Conservation (phyloP, 345 rosid species). For the Rhizophora mangle region DNA sequence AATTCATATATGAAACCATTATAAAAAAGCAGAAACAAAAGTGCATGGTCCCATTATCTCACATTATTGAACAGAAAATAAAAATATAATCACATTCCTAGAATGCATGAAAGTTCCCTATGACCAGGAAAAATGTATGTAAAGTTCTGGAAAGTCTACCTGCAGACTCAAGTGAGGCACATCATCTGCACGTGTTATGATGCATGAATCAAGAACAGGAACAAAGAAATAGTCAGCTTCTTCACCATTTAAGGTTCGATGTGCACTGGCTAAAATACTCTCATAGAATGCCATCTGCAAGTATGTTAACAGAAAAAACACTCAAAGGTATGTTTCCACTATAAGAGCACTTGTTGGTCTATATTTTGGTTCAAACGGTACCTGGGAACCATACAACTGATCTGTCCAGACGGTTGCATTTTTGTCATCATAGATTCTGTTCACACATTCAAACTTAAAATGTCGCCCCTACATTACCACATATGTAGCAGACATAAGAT, state of each 20-base stretch:
- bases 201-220: conserved; percentile 97
- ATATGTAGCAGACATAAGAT: conserved; percentile 20
- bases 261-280: conserved; percentile 72
- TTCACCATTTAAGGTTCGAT: conserved; percentile 85
- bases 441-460: conserved; percentile 80
- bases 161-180: conserved; percentile 76
- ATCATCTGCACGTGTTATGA: conserved; percentile 88
- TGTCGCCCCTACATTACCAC: conserved; percentile 73
- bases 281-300: conserved; percentile 91
- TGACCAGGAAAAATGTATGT: neutral
- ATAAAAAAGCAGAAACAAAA: neutral
- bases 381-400: conserved; percentile 91
- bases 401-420: conserved; percentile 92
- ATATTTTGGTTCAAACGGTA: conserved; percentile 25
- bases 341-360: conserved; percentile 7
- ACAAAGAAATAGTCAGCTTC: conserved; percentile 98
- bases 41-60: neutral
- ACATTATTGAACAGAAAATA: neutral
- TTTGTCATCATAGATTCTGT: conserved; percentile 72
- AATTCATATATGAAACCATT: neutral
- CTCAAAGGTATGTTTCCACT: conserved; percentile 3
- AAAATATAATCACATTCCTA: neutral
- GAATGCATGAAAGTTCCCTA: neutral
- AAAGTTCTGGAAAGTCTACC: conserved; percentile 39
- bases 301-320: conserved; percentile 3